Conservation (phyloP, 306 rosid species). For the Casuarina glauca region DNA sequence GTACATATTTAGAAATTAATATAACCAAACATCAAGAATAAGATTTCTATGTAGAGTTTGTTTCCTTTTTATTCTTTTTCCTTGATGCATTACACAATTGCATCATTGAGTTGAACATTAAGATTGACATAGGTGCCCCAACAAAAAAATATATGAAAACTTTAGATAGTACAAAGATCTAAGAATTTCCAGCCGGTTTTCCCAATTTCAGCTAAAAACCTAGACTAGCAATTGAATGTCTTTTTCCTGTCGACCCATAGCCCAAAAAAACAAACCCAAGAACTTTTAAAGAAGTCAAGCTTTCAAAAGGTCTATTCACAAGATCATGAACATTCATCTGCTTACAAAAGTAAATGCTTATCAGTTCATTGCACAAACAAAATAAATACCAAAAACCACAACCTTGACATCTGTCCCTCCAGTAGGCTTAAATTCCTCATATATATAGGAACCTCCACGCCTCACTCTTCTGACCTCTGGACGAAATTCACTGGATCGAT, state of each 20-base stretch:
- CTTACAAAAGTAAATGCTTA: neutral
- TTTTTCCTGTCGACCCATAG: neutral
- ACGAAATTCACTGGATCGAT: slow-evolving; percentile 95
- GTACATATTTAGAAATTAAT: too few relatives aligned
- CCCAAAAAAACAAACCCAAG: neutral
- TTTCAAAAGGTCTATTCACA: neutral
- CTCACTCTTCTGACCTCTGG: slow-evolving; percentile 96
- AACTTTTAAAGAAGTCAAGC: neutral
- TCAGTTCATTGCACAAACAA: slow-evolving; percentile 20
- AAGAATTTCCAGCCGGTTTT: neutral
- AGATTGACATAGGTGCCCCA: neutral
- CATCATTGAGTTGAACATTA: neutral
- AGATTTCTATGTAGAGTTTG: neutral
- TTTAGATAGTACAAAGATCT: neutral
- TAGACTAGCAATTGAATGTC: neutral
- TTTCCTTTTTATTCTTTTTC: neutral
- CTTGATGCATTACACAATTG: neutral
- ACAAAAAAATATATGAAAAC: neutral
- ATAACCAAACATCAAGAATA: neutral
- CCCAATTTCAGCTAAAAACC: neutral
- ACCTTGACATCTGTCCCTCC: slow-evolving; percentile 99
- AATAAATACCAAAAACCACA: slow-evolving; percentile 32
- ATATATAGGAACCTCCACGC: slow-evolving; percentile 95
- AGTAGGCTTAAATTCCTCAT: slow-evolving; percentile 96
- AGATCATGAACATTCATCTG: slow-evolving; percentile 1